Percentiles rank a stretch among this genome's conserved stretches.
These are phyloP conservation scores for Isabelozyma rhagii DNA, from an alignment of 805 yeast species.

Conservation along the genomic window DNA sequence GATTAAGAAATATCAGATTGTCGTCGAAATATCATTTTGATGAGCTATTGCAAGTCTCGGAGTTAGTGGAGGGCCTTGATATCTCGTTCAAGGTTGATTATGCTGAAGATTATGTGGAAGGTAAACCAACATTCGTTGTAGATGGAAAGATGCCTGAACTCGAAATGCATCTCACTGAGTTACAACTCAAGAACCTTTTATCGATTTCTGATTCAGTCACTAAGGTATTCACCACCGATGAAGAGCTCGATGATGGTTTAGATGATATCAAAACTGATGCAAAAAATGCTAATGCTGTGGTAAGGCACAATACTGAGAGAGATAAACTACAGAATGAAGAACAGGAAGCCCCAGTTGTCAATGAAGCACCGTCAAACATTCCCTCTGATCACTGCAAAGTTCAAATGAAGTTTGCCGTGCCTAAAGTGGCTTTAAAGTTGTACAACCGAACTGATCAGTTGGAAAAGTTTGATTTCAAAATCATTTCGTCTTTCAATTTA, in stretches of 20 bases:
- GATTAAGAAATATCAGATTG: conserved; percentile 70
- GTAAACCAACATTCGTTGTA: conserved; percentile 48
- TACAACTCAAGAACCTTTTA: conserved; percentile 60
- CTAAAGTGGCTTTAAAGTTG: conserved; percentile 59
- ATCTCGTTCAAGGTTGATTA: conserved; percentile 58
- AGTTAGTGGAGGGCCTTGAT: conserved; percentile 66
- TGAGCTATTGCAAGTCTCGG: conserved; percentile 48
- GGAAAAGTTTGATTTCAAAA: conserved; percentile 30
- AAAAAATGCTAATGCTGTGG: conserved; percentile 54
- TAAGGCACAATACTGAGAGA: conserved; percentile 17
- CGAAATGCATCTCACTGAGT: conserved; percentile 65
- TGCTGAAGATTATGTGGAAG: conserved; percentile 35
- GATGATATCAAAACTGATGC: conserved; percentile 62
- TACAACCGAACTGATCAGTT: conserved; percentile 49
- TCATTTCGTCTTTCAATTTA: conserved; percentile 43
- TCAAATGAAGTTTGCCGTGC: conserved; percentile 55
- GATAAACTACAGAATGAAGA: neutral
- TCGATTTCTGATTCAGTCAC: conserved; percentile 55
- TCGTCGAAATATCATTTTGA: conserved; percentile 56
- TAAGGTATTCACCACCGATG: conserved; percentile 46
- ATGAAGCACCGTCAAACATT: conserved; percentile 1
- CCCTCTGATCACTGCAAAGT: conserved; percentile 34
- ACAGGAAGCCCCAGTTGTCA: neutral
- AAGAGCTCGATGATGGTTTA: conserved; percentile 26
- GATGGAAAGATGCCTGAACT: conserved; percentile 61